A percentile compares a stretch with the other conserved stretches of the same genome.
Evolutionary conservation across 805 yeast genomes (phyloP).

Genomic region (Metschnikowia gelsemii): DNA sequence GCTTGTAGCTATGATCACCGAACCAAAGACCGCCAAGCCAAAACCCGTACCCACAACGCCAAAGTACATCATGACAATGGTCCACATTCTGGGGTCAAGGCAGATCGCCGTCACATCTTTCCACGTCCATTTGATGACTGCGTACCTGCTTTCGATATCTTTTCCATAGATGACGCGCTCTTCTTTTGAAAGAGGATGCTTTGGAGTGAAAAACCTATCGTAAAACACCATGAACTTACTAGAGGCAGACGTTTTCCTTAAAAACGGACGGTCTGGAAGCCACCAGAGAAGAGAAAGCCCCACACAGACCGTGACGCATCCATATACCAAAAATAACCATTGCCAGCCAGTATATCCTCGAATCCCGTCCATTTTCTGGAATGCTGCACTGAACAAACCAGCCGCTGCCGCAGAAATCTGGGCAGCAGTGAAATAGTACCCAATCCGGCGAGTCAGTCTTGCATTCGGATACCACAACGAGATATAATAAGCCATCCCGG

Average conservation of each 20-base stretch:
- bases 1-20: conserved; percentile 66
- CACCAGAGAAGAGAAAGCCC: conserved; percentile 73
- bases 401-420: conserved; percentile 86
- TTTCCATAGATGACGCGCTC: conserved; percentile 57
- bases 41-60: conserved; percentile 89
- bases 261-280: conserved; percentile 75
- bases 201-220: conserved; percentile 28
- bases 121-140: conserved; percentile 52
- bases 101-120: conserved; percentile 55
- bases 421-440: conserved; percentile 88
- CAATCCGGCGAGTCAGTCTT: conserved; percentile 73
- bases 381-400: conserved; percentile 83
- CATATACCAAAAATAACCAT: conserved; percentile 81
- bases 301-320: conserved; percentile 61
- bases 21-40: conserved; percentile 81
- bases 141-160: conserved; percentile 58
- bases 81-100: conserved; percentile 71
- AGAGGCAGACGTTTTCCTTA: conserved; percentile 6
- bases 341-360: conserved; percentile 79
- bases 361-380: conserved; percentile 74
- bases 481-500: conserved; percentile 81
- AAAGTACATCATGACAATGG: conserved; percentile 80
- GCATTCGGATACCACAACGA: conserved; percentile 84
- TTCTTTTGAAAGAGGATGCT: conserved; percentile 49
- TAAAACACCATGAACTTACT: conserved; percentile 18